Evolutionary conservation across 768 basidiomycete genomes (phyloP), one percentile per base, ranked within the genome.

Genomic region (Mycena kentingensis): DNA sequence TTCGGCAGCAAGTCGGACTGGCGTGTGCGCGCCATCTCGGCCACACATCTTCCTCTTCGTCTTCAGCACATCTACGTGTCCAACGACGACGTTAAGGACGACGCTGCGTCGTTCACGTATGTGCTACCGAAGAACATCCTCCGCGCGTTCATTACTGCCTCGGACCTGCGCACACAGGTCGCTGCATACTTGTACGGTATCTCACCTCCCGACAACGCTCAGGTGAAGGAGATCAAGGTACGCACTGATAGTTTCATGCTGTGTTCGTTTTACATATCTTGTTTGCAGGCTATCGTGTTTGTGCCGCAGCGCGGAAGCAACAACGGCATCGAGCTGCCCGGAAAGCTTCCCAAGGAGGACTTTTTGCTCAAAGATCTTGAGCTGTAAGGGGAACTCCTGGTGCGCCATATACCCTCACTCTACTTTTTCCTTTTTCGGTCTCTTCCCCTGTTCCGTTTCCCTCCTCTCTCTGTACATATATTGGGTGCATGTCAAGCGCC

Each of bases 1-100:
- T 99, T 99, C 77, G 94, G 92, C 71, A 92, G 89, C 76, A 98
- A 99, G 77, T 98, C 97, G 4, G 97, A 99, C 70, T 99, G 97
- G 97, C 93, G 97, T 63, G 91, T 98, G 27, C 89, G 97, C 57
- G 97, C 97, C 28, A 98, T 99, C 64, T 95, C 93, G 15, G 90
- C 97, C 0, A 98, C 95, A 19, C 95, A 99, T 70, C 80, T 99
- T 39, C 85, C 96, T 4, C 85, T 99, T 55, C 93, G 97, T 65
- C 78, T 98, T 54, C 95, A 98, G 67, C 95, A 99, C 67, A 97
- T 98, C 71, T 98, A 97, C 69, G 97, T 99, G 27, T 96, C 94
- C 35, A 99, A 98, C 65, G 97, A 99, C 64, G 96, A 99, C 65
- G 95, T 99, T 65, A 96, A 96, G 71, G 97, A 99, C 65, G 97